Conservation (phyloP, 1,284 basidiomycete species). For the Coniferiporia sulphurascens region DNA sequence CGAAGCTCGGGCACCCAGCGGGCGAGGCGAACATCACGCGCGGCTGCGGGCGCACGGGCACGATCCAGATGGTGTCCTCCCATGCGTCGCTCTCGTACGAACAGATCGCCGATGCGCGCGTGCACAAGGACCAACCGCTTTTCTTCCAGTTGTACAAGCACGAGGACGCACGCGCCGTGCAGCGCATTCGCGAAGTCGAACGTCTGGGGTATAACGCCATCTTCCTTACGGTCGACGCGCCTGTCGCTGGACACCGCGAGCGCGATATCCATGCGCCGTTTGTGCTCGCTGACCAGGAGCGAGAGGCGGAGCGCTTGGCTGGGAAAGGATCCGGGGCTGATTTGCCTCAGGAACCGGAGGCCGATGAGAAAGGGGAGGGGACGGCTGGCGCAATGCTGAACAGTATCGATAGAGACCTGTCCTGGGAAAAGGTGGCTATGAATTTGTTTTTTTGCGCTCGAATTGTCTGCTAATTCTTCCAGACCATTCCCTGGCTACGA, state of each 20-base stretch:
- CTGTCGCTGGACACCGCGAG: constrained; percentile 84
- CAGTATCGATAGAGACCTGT: constrained; percentile 67
- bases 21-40: constrained; percentile 84
- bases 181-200: constrained; percentile 71
- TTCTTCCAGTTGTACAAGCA: constrained; percentile 92
- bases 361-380: constrained; percentile 38
- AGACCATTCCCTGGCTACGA: constrained; percentile 79
- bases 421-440: constrained; percentile 53
- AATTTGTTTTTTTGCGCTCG: background rate
- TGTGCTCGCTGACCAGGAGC: constrained; percentile 56
- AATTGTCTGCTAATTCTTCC: constrained; percentile 11
- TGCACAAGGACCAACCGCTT: constrained; percentile 58
- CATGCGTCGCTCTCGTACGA: constrained; percentile 79
- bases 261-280: constrained; percentile 66
- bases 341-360: constrained; percentile 33
- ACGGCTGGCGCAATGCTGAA: constrained; percentile 61
- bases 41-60: constrained; percentile 64
- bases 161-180: constrained; percentile 63
- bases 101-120: constrained; percentile 60
- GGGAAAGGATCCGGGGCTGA: constrained; percentile 23
- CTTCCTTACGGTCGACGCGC: constrained; percentile 88
- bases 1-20: constrained; percentile 84
- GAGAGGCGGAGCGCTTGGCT: constrained; percentile 24
- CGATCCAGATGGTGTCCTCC: constrained; percentile 87
- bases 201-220: constrained; percentile 77